phyloP scores from a whole-genome alignment of 257 asterid species.

The Plantago ovata region DNA sequence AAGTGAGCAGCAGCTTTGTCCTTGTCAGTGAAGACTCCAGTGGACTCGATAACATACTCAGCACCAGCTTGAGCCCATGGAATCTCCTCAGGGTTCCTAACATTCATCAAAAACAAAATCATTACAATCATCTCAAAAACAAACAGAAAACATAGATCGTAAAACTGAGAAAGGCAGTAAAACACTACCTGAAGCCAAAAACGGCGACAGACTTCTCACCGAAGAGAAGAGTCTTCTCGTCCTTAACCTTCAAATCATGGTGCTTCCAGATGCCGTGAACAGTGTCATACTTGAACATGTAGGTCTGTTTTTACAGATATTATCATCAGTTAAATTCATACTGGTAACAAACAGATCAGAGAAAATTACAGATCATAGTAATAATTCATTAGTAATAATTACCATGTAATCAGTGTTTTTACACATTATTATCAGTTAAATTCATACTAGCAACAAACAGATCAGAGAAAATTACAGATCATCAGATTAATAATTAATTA shows the following conservation, averaged over 20 bases:
- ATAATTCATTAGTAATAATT: too few relatives aligned
- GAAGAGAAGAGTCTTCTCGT: constrained; percentile 79
- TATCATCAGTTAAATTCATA: background rate
- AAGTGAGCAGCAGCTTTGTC: constrained; percentile 82
- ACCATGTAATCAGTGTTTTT: too few relatives aligned
- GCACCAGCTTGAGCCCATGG: constrained; percentile 78
- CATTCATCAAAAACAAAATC: background rate
- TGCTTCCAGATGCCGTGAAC: constrained; percentile 95
- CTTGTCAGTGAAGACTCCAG: constrained; percentile 88
- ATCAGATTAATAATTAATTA: too few relatives aligned
- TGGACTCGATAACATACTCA: constrained; percentile 69
- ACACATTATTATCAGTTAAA: background rate
- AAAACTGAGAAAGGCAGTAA: background rate
- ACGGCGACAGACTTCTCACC: constrained; percentile 62
- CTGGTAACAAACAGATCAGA: background rate
- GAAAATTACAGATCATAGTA: too few relatives aligned
- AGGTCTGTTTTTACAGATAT: constrained; percentile 53
- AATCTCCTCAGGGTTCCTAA: constrained; percentile 79
- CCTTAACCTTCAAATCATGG: constrained; percentile 61
- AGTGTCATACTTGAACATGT: constrained; percentile 88
- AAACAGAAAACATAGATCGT: background rate
- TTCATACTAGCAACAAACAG: background rate
- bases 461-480: too few relatives aligned
- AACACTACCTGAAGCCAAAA: constrained; percentile 41
- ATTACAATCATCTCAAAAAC: background rate